Conservation (phyloP, 495 filamentous ascomycete genomes). For the Penicillium steckii region DNA sequence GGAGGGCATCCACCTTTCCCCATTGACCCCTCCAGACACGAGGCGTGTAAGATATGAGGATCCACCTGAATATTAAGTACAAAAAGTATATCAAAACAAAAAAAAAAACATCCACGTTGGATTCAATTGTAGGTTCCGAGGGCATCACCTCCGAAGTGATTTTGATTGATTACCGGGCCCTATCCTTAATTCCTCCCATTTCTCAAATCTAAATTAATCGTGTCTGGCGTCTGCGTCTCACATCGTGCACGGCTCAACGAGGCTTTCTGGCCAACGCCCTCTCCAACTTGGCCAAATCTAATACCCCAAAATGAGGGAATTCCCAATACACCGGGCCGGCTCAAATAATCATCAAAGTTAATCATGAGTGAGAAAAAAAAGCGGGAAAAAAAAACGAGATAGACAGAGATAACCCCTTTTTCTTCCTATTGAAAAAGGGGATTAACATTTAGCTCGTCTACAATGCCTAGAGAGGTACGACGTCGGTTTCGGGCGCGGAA, state of each 20-base stretch:
- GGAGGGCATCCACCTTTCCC: constrained; percentile 14
- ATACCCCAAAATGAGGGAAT: neutral
- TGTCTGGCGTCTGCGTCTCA: neutral
- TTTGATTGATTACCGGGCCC: too few relatives aligned
- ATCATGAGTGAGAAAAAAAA: too few relatives aligned
- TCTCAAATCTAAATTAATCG: neutral
- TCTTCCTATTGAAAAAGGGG: too few relatives aligned
- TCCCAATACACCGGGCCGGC: neutral
- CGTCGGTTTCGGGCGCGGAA: neutral
- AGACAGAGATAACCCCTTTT: too few relatives aligned
- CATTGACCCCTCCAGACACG: constrained; percentile 8
- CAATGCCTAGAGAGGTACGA: neutral
- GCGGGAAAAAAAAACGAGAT: too few relatives aligned
- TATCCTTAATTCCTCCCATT: too few relatives aligned
- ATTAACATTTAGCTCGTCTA: neutral
- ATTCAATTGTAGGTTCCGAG: too few relatives aligned
- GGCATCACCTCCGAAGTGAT: too few relatives aligned
- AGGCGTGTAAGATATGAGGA: constrained; percentile 7
- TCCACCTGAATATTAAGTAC: constrained; percentile 8
- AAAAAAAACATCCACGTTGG: neutral
- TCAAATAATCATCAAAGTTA: neutral
- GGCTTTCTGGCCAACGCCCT: neutral
- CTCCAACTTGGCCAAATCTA: neutral
- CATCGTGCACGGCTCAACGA: neutral
- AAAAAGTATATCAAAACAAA: neutral